Evolutionary conservation across 2,329 filamentous ascomycete species (phyloP).

Genomic region (Beauveria australis): DNA sequence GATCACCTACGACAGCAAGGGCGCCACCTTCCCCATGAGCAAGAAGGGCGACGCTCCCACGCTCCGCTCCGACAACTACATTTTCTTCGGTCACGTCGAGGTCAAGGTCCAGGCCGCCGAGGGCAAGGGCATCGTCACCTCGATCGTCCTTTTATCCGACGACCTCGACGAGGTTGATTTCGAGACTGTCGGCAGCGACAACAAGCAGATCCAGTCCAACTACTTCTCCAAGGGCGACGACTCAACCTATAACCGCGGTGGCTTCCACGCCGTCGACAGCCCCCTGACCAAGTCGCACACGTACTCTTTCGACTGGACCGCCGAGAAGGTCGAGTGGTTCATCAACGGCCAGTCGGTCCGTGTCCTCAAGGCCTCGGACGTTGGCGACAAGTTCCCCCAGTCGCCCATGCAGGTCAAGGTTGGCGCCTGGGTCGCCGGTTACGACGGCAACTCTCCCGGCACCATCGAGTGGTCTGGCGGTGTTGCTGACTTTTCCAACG

Average conservation of each 20-base stretch:
- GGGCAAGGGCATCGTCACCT: constrained; percentile 82
- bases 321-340: constrained; percentile 54
- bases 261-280: constrained; percentile 48
- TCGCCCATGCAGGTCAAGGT: constrained; percentile 66
- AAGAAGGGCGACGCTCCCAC: constrained; percentile 59
- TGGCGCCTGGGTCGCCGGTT: constrained; percentile 58
- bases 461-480: constrained; percentile 68
- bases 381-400: constrained; percentile 54
- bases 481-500: constrained; percentile 45
- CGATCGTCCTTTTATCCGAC: constrained; percentile 80
- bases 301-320: constrained; percentile 62
- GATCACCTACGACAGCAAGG: constrained; percentile 36
- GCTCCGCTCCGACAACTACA: constrained; percentile 74
- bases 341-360: constrained; percentile 56
- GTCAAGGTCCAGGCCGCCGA: constrained; percentile 70
- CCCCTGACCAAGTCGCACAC: constrained; percentile 56
- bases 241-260: constrained; percentile 61
- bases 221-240: constrained; percentile 72
- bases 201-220: constrained; percentile 73
- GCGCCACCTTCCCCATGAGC: constrained; percentile 59
- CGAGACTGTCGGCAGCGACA: constrained; percentile 82
- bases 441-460: constrained; percentile 52
- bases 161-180: constrained; percentile 90
- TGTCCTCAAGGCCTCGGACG: constrained; percentile 51
- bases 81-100: constrained; percentile 91